A percentile compares a stretch with the other conserved stretches of the same genome.
Evolutionary conservation across 2,329 filamentous ascomycete species (phyloP).

Genomic region (Cordyceps sp.): DNA sequence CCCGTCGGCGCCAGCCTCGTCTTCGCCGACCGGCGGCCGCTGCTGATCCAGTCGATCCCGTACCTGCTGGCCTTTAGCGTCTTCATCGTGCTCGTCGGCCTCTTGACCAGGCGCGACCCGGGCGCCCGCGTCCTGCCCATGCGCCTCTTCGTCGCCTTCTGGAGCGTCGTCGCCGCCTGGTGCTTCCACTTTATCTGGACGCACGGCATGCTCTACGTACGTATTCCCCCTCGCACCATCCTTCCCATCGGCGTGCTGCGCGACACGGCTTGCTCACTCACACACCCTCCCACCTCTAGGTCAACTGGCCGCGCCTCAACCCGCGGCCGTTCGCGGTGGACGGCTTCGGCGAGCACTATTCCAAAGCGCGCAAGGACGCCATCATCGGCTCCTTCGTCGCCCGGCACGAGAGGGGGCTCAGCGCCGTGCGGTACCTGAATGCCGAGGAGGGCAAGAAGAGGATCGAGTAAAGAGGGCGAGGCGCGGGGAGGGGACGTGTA

Average conservation of each 20-base stretch:
- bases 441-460: slow-evolving; percentile 98
- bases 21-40: slow-evolving; percentile 70
- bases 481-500: neutral
- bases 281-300: slow-evolving; percentile 30
- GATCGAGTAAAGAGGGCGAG: slow-evolving; percentile 47
- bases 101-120: slow-evolving; percentile 54
- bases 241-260: neutral
- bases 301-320: slow-evolving; percentile 97
- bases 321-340: slow-evolving; percentile 75
- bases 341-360: slow-evolving; percentile 74
- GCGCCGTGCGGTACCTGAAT: slow-evolving; percentile 65
- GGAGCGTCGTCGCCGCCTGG: slow-evolving; percentile 53
- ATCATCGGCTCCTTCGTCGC: slow-evolving; percentile 57
- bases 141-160: slow-evolving; percentile 68
- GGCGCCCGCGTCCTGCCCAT: slow-evolving; percentile 66
- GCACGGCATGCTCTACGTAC: slow-evolving; percentile 88
- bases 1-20: slow-evolving; percentile 55
- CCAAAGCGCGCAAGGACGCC: slow-evolving; percentile 65
- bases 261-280: too few species aligned
- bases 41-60: slow-evolving; percentile 84
- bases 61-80: slow-evolving; percentile 76
- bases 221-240: slow-evolving; percentile 17
- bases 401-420: slow-evolving; percentile 66
- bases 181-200: slow-evolving; percentile 59
- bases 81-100: slow-evolving; percentile 64